These are phyloP conservation scores for Suillus tomentosus DNA, from an alignment of 768 basidiomycete genomes.

Conservation along the genomic window DNA sequence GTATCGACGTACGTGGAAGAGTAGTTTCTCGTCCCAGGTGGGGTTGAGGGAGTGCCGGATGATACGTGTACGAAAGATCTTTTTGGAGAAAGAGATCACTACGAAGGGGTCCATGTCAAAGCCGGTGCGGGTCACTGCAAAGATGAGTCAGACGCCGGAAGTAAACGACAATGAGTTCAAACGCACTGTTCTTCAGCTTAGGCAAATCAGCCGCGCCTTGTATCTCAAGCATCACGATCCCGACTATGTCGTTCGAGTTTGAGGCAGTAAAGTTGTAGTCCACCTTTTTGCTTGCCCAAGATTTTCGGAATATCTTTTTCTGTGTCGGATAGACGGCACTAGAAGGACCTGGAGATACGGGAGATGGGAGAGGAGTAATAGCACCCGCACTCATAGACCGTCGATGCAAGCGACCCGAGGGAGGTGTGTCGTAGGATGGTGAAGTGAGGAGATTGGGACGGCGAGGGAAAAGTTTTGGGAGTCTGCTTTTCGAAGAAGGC, in stretches of 20 bases:
- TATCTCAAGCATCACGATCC: slow-evolving; percentile 96
- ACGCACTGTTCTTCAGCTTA: slow-evolving; percentile 81
- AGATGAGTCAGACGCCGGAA: slow-evolving; percentile 7
- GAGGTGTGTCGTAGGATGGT: slow-evolving; percentile 32
- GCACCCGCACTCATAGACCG: slow-evolving; percentile 35
- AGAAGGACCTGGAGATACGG: slow-evolving; percentile 8
- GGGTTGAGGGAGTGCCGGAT: slow-evolving; percentile 86
- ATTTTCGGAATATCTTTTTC: slow-evolving; percentile 42
- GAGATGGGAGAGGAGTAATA: slow-evolving; percentile 15
- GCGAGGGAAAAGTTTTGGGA: slow-evolving; percentile 39
- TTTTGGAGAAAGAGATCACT: slow-evolving; percentile 94
- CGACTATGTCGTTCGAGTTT: slow-evolving; percentile 73
- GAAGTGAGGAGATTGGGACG: slow-evolving; percentile 33
- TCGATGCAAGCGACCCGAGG: slow-evolving; percentile 28
- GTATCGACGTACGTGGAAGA: slow-evolving; percentile 92
- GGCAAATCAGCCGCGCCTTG: slow-evolving; percentile 83
- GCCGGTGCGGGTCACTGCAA: slow-evolving; percentile 76
- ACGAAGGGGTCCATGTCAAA: slow-evolving; percentile 99
- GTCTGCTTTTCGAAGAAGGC: slow-evolving; percentile 23
- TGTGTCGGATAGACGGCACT: slow-evolving; percentile 13
- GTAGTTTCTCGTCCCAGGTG: slow-evolving; percentile 90
- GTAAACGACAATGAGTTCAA: not conserved
- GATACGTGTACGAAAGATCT: slow-evolving; percentile 91
- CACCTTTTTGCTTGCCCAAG: slow-evolving; percentile 40
- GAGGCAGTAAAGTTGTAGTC: slow-evolving; percentile 64